A percentile compares a stretch with the other conserved stretches of the same genome.
Evolutionary conservation across 2,329 filamentous ascomycete species (phyloP).

Genomic region (Epichloe gansuensis): DNA sequence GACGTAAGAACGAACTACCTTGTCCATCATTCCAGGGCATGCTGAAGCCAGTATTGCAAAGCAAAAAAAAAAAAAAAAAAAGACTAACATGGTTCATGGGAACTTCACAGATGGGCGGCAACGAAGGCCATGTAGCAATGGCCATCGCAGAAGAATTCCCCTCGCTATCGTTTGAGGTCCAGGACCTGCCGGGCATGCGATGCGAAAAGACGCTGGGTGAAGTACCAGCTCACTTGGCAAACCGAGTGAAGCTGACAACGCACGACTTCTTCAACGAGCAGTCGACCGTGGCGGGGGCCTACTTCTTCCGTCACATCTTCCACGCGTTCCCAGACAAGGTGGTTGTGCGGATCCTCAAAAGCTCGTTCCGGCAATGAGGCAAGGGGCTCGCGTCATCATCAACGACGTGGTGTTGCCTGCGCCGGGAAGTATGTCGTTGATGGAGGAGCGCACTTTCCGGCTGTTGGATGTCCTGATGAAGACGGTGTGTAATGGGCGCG

Average conservation of each 20-base stretch:
- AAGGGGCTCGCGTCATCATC: slow-evolving; percentile 30
- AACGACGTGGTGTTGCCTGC: slow-evolving; percentile 25
- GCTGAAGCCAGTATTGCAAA: neutral
- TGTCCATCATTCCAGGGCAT: neutral
- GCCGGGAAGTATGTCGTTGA: slow-evolving; percentile 16
- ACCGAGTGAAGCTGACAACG: slow-evolving; percentile 25
- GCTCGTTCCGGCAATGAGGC: slow-evolving; percentile 36
- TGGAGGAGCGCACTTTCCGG: slow-evolving; percentile 27
- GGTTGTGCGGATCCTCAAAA: slow-evolving; percentile 29
- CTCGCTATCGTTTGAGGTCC: slow-evolving; percentile 31
- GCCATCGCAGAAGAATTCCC: slow-evolving; percentile 14
- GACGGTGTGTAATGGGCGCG: slow-evolving; percentile 31
- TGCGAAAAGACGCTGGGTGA: slow-evolving; percentile 19
- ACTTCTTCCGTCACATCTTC: slow-evolving; percentile 42
- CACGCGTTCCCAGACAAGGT: slow-evolving; percentile 43
- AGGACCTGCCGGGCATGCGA: slow-evolving; percentile 33
- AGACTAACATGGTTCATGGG: too few species aligned
- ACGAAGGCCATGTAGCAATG: slow-evolving; percentile 13
- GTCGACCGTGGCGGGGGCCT: slow-evolving; percentile 36
- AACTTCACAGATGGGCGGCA: slow-evolving; percentile 14
- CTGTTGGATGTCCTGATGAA: slow-evolving; percentile 36
- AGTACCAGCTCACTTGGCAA: slow-evolving; percentile 19
- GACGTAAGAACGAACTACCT: slow-evolving; percentile 11
- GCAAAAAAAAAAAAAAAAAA: neutral
- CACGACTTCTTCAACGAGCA: slow-evolving; percentile 44